Conservation (phyloP, 306 rosid species). For the Canavalia gladiata region DNA sequence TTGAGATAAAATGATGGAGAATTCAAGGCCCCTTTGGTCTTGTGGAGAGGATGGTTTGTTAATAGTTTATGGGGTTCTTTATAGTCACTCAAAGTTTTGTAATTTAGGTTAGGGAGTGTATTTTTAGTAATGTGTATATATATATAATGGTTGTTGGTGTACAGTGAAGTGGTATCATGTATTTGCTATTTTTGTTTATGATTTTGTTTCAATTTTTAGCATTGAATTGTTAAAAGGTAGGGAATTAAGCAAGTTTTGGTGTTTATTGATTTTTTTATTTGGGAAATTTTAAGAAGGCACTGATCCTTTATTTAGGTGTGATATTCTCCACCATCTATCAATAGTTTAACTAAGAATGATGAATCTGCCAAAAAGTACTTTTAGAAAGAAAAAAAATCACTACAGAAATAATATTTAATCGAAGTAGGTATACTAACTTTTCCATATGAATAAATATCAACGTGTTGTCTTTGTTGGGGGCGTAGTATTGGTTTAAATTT, state of each 20-base stretch:
- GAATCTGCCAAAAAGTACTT: neutral
- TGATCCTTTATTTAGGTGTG: neutral
- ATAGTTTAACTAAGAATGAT: neutral
- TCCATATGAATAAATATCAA: neutral
- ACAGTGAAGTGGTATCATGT: neutral
- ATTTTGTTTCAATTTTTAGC: neutral
- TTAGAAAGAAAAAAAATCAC: neutral
- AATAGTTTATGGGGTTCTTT: neutral
- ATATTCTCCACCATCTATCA: neutral
- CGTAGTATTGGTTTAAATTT: too few relatives aligned
- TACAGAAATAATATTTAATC: neutral
- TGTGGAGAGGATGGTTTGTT: slow-evolving; percentile 30
- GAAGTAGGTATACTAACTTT: neutral
- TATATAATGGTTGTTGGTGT: slow-evolving; percentile 24
- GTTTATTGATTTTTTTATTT: neutral
- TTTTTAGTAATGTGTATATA: slow-evolving; percentile 31
- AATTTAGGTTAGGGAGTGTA: neutral
- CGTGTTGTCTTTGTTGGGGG: neutral
- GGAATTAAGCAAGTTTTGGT: neutral
- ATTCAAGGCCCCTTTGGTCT: slow-evolving; percentile 1
- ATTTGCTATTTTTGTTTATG: slow-evolving; percentile 40
- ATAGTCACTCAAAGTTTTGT: neutral
- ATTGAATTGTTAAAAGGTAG: neutral
- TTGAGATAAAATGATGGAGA: slow-evolving; percentile 2
- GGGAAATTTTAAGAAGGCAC: neutral